phyloP scores from a whole-genome alignment of 345 rosid species.

The Camelina neglecta region DNA sequence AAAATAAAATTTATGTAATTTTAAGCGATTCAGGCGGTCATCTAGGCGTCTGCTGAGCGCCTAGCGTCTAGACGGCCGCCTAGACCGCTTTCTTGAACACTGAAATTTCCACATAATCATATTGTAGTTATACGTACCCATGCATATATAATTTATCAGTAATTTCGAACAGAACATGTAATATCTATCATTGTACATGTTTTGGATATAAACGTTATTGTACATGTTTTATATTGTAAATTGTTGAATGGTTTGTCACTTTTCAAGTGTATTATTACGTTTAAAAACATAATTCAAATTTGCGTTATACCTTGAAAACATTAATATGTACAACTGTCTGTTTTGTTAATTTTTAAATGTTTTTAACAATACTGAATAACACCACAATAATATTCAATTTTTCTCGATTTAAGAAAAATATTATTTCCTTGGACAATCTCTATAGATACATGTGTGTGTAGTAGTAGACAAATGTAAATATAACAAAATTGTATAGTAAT shows the following conservation, averaged over 20 bases:
- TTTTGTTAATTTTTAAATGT: neutral
- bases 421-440: neutral
- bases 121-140: too few relatives aligned
- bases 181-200: neutral
- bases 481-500: neutral
- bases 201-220: neutral
- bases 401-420: neutral
- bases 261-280: neutral
- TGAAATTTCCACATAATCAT: neutral
- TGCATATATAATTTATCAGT: neutral
- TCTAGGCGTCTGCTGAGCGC: too few relatives aligned
- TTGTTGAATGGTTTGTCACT: neutral
- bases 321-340: neutral
- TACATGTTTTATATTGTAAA: neutral
- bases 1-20: too few relatives aligned
- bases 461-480: neutral
- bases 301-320: neutral
- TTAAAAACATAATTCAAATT: too few relatives aligned
- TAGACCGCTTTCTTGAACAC: too few relatives aligned
- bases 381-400: neutral
- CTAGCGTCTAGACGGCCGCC: too few relatives aligned
- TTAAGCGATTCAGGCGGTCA: too few relatives aligned
- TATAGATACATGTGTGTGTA: neutral
- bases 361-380: neutral
- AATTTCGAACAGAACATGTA: neutral